These are phyloP conservation scores for Nakazawaea ishiwadae DNA, from an alignment of 805 yeast species.

Conservation along the genomic window DNA sequence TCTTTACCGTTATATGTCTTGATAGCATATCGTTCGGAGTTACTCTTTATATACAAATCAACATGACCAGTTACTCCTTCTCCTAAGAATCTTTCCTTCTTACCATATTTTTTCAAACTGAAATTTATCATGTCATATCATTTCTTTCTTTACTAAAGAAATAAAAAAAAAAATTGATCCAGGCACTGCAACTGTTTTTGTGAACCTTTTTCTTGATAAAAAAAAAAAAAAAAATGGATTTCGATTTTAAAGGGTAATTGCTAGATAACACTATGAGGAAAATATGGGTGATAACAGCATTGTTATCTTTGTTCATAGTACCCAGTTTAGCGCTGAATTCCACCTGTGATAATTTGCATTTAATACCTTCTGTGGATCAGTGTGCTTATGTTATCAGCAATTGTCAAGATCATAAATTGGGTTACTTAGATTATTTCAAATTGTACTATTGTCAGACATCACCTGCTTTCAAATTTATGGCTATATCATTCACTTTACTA, in stretches of 20 bases:
- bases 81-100: slow-evolving; percentile 19
- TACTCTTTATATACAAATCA: slow-evolving; percentile 19
- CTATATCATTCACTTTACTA: slow-evolving; percentile 18
- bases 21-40: slow-evolving; percentile 30
- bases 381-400: slow-evolving; percentile 23
- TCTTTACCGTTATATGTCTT: slow-evolving; percentile 41
- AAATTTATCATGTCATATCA: neutral
- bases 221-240: too few species aligned
- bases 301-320: too few species aligned
- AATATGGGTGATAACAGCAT: too few species aligned
- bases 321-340: too few species aligned
- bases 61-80: slow-evolving; percentile 31
- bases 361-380: slow-evolving; percentile 20
- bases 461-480: slow-evolving; percentile 14
- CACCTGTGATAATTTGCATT: slow-evolving; percentile 19
- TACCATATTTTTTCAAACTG: slow-evolving; percentile 16
- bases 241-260: too few species aligned
- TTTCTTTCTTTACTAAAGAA: neutral
- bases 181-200: too few species aligned
- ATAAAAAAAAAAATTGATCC: too few species aligned
- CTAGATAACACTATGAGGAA: too few species aligned
- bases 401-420: slow-evolving; percentile 23
- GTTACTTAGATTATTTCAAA: slow-evolving; percentile 23
- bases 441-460: slow-evolving; percentile 27
- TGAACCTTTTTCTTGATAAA: too few species aligned